Percentiles rank a stretch among this genome's conserved stretches.
These are phyloP conservation scores for Fusarium pseudocircinatum DNA, from an alignment of 2,329 filamentous ascomycete species.

Conservation along the genomic window DNA sequence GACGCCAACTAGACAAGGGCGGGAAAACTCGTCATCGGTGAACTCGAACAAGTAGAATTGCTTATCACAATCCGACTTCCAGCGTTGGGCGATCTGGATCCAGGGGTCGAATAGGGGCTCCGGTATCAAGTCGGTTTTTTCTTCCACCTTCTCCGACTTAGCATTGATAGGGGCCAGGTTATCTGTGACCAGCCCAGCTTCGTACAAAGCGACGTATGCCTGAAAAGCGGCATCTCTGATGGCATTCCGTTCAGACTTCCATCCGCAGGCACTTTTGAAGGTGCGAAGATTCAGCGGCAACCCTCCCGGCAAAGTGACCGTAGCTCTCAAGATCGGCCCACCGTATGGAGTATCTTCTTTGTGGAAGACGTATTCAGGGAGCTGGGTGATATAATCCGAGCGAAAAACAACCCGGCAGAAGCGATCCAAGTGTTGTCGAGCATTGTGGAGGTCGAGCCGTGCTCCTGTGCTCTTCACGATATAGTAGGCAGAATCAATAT, in stretches of 20 bases:
- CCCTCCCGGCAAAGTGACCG: slow-evolving; percentile 75
- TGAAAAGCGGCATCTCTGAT: slow-evolving; percentile 85
- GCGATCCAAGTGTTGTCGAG: slow-evolving; percentile 80
- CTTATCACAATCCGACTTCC: slow-evolving; percentile 45
- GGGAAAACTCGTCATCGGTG: slow-evolving; percentile 45
- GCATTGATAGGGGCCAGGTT: slow-evolving; percentile 74
- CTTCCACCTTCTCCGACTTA: slow-evolving; percentile 51
- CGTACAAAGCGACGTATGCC: slow-evolving; percentile 76
- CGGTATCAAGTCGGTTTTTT: slow-evolving; percentile 49
- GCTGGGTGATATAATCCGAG: slow-evolving; percentile 68
- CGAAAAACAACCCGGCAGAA: slow-evolving; percentile 75
- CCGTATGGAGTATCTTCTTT: slow-evolving; percentile 38
- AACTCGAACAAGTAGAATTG: slow-evolving; percentile 48
- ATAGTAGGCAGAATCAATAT: slow-evolving; percentile 42
- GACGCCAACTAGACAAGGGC: slow-evolving; percentile 51
- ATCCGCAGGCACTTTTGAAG: slow-evolving; percentile 52
- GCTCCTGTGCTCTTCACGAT: slow-evolving; percentile 62
- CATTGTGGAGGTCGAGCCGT: slow-evolving; percentile 76
- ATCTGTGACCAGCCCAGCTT: slow-evolving; percentile 78
- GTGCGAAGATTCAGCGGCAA: slow-evolving; percentile 61
- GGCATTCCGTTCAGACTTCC: slow-evolving; percentile 77
- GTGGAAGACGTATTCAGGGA: slow-evolving; percentile 73
- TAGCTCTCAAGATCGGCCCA: slow-evolving; percentile 58
- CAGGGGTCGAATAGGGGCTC: slow-evolving; percentile 58
- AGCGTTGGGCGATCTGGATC: slow-evolving; percentile 54